Conservation (phyloP, 805 yeast genomes). For the Barnettozyma sp. region DNA sequence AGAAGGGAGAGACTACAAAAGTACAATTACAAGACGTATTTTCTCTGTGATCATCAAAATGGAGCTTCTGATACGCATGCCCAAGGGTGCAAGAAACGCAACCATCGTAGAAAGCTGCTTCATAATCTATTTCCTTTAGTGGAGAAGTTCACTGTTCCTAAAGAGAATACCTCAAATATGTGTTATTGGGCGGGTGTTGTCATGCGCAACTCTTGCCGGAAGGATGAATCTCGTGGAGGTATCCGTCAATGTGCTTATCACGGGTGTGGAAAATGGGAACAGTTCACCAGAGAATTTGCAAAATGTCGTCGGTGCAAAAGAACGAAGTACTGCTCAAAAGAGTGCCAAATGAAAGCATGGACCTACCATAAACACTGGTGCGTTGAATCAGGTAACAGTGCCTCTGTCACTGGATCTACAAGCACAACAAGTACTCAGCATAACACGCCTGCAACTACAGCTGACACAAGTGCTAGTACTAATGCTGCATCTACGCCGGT, state of each 20-base stretch:
- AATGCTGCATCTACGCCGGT: slow-evolving; percentile 1
- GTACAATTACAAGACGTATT: slow-evolving; percentile 42
- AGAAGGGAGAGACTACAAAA: slow-evolving; percentile 24
- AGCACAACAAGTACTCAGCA: slow-evolving; percentile 1
- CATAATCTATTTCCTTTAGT: slow-evolving; percentile 83
- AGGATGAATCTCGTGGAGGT: slow-evolving; percentile 82
- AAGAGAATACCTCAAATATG: slow-evolving; percentile 65
- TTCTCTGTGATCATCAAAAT: slow-evolving; percentile 12
- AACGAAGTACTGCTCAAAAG: slow-evolving; percentile 89
- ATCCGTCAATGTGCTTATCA: slow-evolving; percentile 92
- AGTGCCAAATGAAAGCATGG: slow-evolving; percentile 92
- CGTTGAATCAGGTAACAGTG: slow-evolving; percentile 26
- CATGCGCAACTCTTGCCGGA: slow-evolving; percentile 91
- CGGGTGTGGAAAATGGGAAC: slow-evolving; percentile 93
- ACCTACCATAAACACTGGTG: slow-evolving; percentile 94
- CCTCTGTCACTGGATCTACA: background rate
- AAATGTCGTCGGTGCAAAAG: slow-evolving; percentile 92
- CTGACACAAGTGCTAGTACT: slow-evolving; percentile 1
- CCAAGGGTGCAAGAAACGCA: background rate
- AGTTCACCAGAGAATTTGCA: slow-evolving; percentile 83
- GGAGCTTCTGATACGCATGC: slow-evolving; percentile 8
- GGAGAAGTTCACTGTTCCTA: slow-evolving; percentile 74
- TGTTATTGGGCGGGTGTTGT: slow-evolving; percentile 98
- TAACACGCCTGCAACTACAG: slow-evolving; percentile 3
- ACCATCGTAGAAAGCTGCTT: background rate